phyloP scores from a whole-genome alignment of 2,329 filamentous ascomycete species.

The Lachnellula hyalina region DNA sequence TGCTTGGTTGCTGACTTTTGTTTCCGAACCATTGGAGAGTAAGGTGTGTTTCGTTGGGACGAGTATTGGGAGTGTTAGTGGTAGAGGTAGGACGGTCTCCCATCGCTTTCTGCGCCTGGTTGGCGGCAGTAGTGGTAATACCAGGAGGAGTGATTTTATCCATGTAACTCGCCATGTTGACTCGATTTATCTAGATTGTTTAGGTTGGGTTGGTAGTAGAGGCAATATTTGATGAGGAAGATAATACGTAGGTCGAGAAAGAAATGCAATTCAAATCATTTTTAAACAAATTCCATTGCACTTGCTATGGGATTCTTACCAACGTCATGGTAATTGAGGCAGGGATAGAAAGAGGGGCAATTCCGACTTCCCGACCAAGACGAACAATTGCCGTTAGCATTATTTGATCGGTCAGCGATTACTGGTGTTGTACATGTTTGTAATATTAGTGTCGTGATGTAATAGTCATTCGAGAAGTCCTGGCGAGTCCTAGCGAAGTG shows the following conservation, averaged over 20 bases:
- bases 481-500: no score
- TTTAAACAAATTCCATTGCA: not conserved
- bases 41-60: constrained; percentile 8
- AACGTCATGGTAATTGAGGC: not conserved
- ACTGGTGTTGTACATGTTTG: not conserved
- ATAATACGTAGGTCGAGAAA: not conserved
- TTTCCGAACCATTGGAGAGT: constrained; percentile 16
- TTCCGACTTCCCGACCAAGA: not conserved
- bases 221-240: not conserved
- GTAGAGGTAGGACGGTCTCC: constrained; percentile 14
- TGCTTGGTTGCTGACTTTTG: constrained; percentile 2
- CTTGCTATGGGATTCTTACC: not conserved
- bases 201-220: not conserved
- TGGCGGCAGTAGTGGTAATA: constrained; percentile 15
- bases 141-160: constrained; percentile 11
- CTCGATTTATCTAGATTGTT: not conserved
- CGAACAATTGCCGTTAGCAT: not conserved
- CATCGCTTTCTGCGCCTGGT: constrained; percentile 11
- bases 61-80: constrained; percentile 7
- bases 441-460: not conserved
- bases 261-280: not conserved
- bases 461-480: not conserved
- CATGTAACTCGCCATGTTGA: not conserved
- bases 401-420: not conserved
- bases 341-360: not conserved